These are phyloP conservation scores for Kluyveromyces marxianus DNA, from an alignment of 1,139 yeast species.

Conservation along the genomic window DNA sequence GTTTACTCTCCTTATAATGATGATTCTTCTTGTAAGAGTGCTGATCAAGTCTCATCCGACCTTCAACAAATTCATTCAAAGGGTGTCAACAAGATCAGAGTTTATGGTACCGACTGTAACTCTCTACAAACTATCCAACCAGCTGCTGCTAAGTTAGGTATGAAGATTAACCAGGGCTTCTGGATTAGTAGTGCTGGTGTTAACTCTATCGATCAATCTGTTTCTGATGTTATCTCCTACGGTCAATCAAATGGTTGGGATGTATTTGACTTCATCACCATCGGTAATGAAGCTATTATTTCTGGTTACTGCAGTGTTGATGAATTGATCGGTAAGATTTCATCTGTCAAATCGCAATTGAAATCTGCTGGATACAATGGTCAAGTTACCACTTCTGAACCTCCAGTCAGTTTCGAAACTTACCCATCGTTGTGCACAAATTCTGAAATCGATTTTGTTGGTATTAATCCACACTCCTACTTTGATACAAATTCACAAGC, in stretches of 20 bases:
- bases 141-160: conserved; percentile 50
- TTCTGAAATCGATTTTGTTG: conserved; percentile 68
- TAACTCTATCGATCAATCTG: conserved; percentile 57
- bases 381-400: conserved; percentile 73
- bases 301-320: conserved; percentile 50
- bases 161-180: conserved; percentile 77
- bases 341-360: conserved; percentile 51
- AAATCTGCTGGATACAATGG: conserved; percentile 72
- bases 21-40: conserved; percentile 59
- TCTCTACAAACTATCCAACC: conserved; percentile 61
- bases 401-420: conserved; percentile 63
- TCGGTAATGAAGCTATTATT: conserved; percentile 82
- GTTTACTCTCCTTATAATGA: conserved; percentile 77
- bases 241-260: conserved; percentile 54
- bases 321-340: conserved; percentile 55
- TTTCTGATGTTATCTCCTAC: conserved; percentile 44
- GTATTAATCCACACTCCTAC: conserved; percentile 82
- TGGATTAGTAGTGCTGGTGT: conserved; percentile 65
- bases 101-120: conserved; percentile 83
- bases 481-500: conserved; percentile 61
- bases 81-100: conserved; percentile 59
- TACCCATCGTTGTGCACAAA: conserved; percentile 61
- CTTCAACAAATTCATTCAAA: conserved; percentile 47
- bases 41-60: conserved; percentile 49
- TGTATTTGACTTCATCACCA: conserved; percentile 61